A percentile compares a stretch with the other conserved stretches of the same genome.
Evolutionary conservation across 148 eudicot species (phyloP).

Genomic region (Euryodendron excelsum): DNA sequence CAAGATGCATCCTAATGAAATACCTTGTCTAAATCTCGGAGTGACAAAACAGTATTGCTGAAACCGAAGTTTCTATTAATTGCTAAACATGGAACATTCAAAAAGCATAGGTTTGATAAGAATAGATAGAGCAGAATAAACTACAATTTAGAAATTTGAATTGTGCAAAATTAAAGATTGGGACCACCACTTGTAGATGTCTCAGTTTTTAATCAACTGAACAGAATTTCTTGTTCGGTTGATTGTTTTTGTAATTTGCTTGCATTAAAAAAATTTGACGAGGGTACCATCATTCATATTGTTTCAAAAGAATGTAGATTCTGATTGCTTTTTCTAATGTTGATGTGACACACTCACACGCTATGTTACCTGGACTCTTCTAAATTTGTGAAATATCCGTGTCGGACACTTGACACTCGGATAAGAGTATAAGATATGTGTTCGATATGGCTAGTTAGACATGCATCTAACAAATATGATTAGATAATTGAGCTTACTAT

Average conservation of each 20-base stretch:
- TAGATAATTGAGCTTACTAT: too few species aligned
- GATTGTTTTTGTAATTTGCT: neutral
- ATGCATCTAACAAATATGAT: too few species aligned
- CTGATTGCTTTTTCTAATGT: neutral
- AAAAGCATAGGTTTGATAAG: neutral
- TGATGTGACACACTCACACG: neutral
- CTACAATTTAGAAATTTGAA: neutral
- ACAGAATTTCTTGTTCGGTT: neutral
- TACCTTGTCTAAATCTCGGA: neutral
- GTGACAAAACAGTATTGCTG: neutral
- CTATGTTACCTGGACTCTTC: too few species aligned
- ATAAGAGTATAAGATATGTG: too few species aligned
- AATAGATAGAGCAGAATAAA: neutral
- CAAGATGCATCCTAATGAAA: neutral
- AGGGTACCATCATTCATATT: neutral
- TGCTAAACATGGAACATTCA: neutral
- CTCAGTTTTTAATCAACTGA: neutral
- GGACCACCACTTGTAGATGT: neutral
- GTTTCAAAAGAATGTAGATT: neutral
- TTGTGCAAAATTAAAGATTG: neutral
- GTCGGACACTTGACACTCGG: too few species aligned
- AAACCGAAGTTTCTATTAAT: neutral
- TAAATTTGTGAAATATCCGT: too few species aligned
- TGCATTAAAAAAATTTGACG: neutral
- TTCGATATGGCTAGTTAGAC: too few species aligned